Conservation (phyloP, 805 yeast genomes). For the Wickerhamiella kurtzmanii region DNA sequence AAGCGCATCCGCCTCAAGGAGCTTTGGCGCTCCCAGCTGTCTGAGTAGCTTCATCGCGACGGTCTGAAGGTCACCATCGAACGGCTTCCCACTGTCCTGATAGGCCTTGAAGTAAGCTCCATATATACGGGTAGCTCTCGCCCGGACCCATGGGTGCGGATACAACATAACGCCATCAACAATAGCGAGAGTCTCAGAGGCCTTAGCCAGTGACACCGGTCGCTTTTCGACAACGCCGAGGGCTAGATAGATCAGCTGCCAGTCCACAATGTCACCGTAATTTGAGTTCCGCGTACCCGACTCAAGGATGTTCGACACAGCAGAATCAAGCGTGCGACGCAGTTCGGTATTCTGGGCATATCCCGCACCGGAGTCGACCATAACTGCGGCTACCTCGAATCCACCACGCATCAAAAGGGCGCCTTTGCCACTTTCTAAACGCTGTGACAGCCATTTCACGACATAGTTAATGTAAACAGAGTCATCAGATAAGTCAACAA, state of each 20-base stretch:
- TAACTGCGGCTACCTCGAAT: slow-evolving; percentile 13
- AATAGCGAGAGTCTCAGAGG: slow-evolving; percentile 26
- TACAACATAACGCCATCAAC: slow-evolving; percentile 48
- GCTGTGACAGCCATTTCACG: slow-evolving; percentile 12
- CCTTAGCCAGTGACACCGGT: slow-evolving; percentile 13
- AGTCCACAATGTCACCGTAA: slow-evolving; percentile 35
- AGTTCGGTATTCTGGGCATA: slow-evolving; percentile 2
- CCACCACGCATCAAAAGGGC: slow-evolving; percentile 16
- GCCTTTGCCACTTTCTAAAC: background rate
- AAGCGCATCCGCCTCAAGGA: slow-evolving; percentile 47
- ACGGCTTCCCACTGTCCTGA: slow-evolving; percentile 20
- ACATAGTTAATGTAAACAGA: slow-evolving; percentile 7
- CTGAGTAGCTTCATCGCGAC: slow-evolving; percentile 56
- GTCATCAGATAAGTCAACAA: slow-evolving; percentile 16
- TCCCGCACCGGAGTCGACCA: slow-evolving; percentile 3
- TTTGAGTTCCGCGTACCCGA: background rate
- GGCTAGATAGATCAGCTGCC: slow-evolving; percentile 69
- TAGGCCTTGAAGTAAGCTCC: slow-evolving; percentile 37
- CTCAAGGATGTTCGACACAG: slow-evolving; percentile 1
- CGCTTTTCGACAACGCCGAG: slow-evolving; percentile 30
- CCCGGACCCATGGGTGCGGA: slow-evolving; percentile 89
- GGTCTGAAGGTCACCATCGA: slow-evolving; percentile 39
- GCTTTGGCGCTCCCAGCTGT: slow-evolving; percentile 68
- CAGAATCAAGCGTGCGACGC: slow-evolving; percentile 1
- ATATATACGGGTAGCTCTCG: slow-evolving; percentile 46